phyloP scores from a whole-genome alignment of 2,329 filamentous ascomycete genomes.

The Penicillium sp. region DNA sequence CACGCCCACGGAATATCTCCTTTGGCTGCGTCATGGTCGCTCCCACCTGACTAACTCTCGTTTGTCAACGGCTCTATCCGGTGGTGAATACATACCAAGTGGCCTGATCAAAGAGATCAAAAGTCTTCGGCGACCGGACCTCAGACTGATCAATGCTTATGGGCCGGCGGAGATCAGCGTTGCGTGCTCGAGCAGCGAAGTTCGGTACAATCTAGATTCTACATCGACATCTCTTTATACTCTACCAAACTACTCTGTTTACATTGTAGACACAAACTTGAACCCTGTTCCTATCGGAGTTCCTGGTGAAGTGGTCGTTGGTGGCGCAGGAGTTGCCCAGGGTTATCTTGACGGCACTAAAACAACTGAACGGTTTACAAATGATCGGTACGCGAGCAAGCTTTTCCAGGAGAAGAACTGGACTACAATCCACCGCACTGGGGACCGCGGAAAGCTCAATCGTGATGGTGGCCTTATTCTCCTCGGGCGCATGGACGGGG shows the following conservation, averaged over 20 bases:
- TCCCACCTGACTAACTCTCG: slow-evolving; percentile 2
- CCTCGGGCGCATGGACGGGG: slow-evolving; percentile 24
- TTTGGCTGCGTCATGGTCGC: slow-evolving; percentile 12
- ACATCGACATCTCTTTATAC: slow-evolving; percentile 14
- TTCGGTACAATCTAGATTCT: slow-evolving; percentile 13
- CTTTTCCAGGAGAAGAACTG: slow-evolving; percentile 10
- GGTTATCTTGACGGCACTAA: slow-evolving; percentile 12
- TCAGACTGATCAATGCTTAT: slow-evolving; percentile 22
- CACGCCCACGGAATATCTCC: slow-evolving; percentile 17
- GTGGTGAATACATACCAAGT: slow-evolving; percentile 14
- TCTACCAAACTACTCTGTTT: slow-evolving; percentile 33
- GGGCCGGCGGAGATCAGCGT: slow-evolving; percentile 25
- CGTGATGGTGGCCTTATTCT: slow-evolving; percentile 24
- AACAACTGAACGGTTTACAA: slow-evolving; percentile 8
- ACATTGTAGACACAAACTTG: slow-evolving; percentile 36
- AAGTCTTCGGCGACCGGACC: slow-evolving; percentile 3
- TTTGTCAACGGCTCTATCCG: slow-evolving; percentile 16
- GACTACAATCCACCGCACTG: slow-evolving; percentile 10
- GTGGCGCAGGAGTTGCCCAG: slow-evolving; percentile 17
- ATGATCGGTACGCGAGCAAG: slow-evolving; percentile 8
- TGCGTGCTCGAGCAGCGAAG: slow-evolving; percentile 12
- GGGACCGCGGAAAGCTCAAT: slow-evolving; percentile 12
- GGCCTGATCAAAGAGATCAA: slow-evolving; percentile 12
- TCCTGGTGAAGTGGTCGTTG: slow-evolving; percentile 40
- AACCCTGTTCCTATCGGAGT: slow-evolving; percentile 35